These are phyloP conservation scores for Podila horticola DNA, from an alignment of 192 early-diverging fungal genomes.

Conservation along the genomic window DNA sequence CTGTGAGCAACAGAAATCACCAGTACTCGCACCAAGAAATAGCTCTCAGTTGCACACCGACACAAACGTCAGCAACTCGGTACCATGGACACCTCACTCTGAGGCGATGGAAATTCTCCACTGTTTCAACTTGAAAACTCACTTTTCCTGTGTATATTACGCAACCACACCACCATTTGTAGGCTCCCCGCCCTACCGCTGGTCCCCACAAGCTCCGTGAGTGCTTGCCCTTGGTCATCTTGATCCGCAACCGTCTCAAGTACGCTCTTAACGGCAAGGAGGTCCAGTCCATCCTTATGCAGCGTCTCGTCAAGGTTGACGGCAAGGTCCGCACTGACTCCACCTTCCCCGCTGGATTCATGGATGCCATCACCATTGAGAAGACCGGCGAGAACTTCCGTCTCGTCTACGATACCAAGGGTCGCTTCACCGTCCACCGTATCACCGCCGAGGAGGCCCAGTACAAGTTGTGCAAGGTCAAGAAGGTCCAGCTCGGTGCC, in stretches of 20 bases:
- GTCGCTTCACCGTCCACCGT: slow-evolving; percentile 99
- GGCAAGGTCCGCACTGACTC: slow-evolving; percentile 97
- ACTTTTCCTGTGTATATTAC: background rate
- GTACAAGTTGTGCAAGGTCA: slow-evolving; percentile 99
- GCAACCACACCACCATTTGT: background rate
- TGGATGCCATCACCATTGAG: slow-evolving; percentile 81
- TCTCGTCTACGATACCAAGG: slow-evolving; percentile 99
- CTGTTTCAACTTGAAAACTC: no score
- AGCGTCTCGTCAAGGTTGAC: slow-evolving; percentile 99
- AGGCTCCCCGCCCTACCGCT: slow-evolving; percentile 93
- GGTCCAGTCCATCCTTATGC: slow-evolving; percentile 96
- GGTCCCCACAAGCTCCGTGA: slow-evolving; percentile 99
- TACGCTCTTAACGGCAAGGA: slow-evolving; percentile 99
- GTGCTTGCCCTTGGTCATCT: slow-evolving; percentile 97
- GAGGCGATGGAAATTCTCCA: no score
- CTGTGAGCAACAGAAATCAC: no score
- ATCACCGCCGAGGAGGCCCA: slow-evolving; percentile 98
- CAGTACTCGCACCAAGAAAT: no score
- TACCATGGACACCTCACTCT: no score
- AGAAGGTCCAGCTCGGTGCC: slow-evolving; percentile 92
- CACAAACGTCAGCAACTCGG: no score
- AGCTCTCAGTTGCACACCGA: no score
- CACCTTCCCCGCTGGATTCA: slow-evolving; percentile 97
- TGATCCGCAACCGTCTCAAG: slow-evolving; percentile 99
- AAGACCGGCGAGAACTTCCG: slow-evolving; percentile 88